A percentile compares a stretch with the other conserved stretches of the same genome.
phyloP scores from a whole-genome alignment of 345 rosid genomes.

The Zanthoxylum bungeanum region DNA sequence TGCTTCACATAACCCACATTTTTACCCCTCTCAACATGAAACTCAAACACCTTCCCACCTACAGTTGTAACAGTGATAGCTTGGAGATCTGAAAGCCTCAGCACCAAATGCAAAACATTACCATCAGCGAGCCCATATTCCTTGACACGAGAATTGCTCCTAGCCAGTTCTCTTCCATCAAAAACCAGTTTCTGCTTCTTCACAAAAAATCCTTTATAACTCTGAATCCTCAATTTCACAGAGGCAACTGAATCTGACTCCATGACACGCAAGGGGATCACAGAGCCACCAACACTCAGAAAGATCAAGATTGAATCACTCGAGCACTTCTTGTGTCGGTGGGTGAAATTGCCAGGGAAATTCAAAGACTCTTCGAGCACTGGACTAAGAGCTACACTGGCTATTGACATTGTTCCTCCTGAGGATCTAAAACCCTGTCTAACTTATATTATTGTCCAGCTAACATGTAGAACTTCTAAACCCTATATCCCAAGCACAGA shows the following conservation, averaged over 20 bases:
- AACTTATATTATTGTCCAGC: background rate
- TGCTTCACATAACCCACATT: slow-evolving; percentile 78
- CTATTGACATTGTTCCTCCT: slow-evolving; percentile 45
- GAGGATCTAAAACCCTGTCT: slow-evolving; percentile 15
- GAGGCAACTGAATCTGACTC: slow-evolving; percentile 72
- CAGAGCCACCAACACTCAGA: slow-evolving; percentile 54
- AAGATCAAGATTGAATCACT: slow-evolving; percentile 52
- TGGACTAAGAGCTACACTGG: slow-evolving; percentile 58
- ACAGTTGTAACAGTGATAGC: slow-evolving; percentile 58
- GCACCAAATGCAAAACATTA: slow-evolving; percentile 61
- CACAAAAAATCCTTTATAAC: slow-evolving; percentile 53
- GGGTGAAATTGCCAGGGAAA: slow-evolving; percentile 30
- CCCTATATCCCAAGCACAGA: background rate
- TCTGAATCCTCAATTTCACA: slow-evolving; percentile 77
- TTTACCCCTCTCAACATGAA: slow-evolving; percentile 57
- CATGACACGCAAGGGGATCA: slow-evolving; percentile 58
- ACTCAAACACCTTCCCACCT: slow-evolving; percentile 60
- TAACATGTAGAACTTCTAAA: background rate
- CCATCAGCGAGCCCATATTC: slow-evolving; percentile 67
- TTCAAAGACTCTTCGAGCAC: slow-evolving; percentile 42
- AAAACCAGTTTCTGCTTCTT: slow-evolving; percentile 68
- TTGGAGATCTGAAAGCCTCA: slow-evolving; percentile 63
- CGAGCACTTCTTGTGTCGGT: slow-evolving; percentile 27
- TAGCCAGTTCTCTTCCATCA: slow-evolving; percentile 59
- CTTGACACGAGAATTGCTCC: slow-evolving; percentile 38